Evolutionary conservation across 2,329 filamentous ascomycete species (phyloP).

Genomic region (Venturia oleaginea): DNA sequence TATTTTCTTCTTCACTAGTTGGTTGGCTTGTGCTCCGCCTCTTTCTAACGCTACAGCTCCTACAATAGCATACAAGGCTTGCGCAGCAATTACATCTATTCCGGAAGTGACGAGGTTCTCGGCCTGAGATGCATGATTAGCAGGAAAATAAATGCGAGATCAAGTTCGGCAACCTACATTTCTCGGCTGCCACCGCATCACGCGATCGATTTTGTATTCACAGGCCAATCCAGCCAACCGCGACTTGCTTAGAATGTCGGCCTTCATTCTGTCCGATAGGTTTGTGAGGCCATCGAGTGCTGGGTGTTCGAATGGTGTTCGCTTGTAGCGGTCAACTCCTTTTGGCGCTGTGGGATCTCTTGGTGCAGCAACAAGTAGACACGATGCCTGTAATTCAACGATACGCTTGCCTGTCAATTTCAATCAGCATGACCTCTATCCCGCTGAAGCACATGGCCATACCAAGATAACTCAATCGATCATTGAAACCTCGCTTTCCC

Average conservation of each 20-base stretch:
- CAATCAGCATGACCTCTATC: constrained; percentile 17
- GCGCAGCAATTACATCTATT: constrained; percentile 61
- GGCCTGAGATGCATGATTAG: constrained; percentile 35
- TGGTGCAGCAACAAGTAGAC: constrained; percentile 48
- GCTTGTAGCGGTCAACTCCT: constrained; percentile 33
- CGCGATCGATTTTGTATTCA: constrained; percentile 60
- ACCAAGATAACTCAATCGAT: constrained; percentile 84
- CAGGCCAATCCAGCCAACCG: constrained; percentile 60
- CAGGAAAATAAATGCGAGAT: constrained; percentile 11
- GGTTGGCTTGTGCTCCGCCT: constrained; percentile 67
- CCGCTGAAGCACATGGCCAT: constrained; percentile 23
- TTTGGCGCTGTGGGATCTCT: constrained; percentile 17
- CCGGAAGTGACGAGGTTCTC: constrained; percentile 65
- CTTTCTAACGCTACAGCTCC: constrained; percentile 85
- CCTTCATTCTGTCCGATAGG: constrained; percentile 53
- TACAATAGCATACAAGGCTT: constrained; percentile 74
- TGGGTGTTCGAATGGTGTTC: constrained; percentile 60
- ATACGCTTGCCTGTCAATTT: constrained; percentile 48
- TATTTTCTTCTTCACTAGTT: constrained; percentile 68
- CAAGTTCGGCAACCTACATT: constrained; percentile 46
- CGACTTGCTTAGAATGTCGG: constrained; percentile 52
- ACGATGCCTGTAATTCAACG: constrained; percentile 54
- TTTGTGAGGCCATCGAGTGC: constrained; percentile 66
- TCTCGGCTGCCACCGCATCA: constrained; percentile 82
- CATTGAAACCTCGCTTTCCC: constrained; percentile 87